Base-by-base conservation (phyloP, 495 filamentous ascomycete genomes). In the Echria macrotheca region DNA sequence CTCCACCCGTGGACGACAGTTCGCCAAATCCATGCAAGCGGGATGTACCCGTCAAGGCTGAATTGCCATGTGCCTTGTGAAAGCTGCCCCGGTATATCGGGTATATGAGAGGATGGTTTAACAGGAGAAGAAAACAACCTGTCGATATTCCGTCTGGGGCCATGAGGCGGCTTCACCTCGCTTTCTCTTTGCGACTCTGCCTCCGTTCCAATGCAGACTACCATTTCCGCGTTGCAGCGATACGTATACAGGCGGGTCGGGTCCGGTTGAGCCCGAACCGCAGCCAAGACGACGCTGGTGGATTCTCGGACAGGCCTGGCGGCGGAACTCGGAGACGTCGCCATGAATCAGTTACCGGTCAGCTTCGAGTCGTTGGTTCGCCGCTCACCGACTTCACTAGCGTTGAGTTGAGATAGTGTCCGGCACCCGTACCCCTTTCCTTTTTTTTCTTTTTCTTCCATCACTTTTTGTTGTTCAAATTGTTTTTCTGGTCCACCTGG, bases 41-140 rank as follows among this genome's bases (percentile, higher is more conserved):
- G 47, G 47, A 50, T 50, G 47, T 28, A 50, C 43, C 47, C 47
- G 47, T 28, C 47, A 33, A 50, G 47, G 47, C 47, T 50, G 47
- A 50, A 50, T 50, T 50, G 47, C 39, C 37, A 33, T 33, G 18
- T 43, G 28, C 14, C 28, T 25, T 28, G 24, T 12, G 25, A 42
- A 37, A 37, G 38, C 22, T 24, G 17, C 17, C 37, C 29, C 37
- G 47, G 37, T 42, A 50, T 43, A 43, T 43, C 25, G 33, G n/a
- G n/a, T n/a, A n/a, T n/a, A n/a, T n/a, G n/a, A n/a, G n/a, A n/a
- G n/a, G n/a, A n/a, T n/a, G n/a, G n/a, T n/a, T n/a, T n/a, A n/a
- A n/a, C n/a, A n/a, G n/a, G 38, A 41, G 24, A 2, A 12, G 38
- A 21, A n/a, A 41, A 24, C 7, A 6, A 31, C 28, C 12, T 31